These are phyloP conservation scores for Austroboletus novae-zelandiae DNA, from an alignment of 1,284 basidiomycete species.

Conservation along the genomic window DNA sequence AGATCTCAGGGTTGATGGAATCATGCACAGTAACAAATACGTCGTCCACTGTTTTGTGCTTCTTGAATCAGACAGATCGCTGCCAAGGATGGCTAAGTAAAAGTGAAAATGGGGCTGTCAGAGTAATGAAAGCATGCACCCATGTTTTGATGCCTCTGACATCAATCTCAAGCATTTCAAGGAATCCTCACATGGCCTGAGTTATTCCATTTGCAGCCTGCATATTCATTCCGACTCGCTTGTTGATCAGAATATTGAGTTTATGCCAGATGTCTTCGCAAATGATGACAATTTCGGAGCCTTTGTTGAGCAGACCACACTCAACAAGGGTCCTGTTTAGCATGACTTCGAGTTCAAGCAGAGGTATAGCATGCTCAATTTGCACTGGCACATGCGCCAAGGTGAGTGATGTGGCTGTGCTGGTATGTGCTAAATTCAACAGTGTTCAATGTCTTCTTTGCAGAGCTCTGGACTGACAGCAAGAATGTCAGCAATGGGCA, in stretches of 20 bases:
- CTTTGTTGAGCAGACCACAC: conserved; percentile 1
- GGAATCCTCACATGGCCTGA: conserved; percentile 6
- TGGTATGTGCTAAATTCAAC: neutral
- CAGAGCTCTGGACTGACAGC: conserved; percentile 14
- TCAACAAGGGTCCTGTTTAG: neutral
- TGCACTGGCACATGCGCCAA: neutral
- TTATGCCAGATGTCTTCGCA: neutral
- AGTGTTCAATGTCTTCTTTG: conserved; percentile 11
- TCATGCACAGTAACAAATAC: conserved; percentile 8
- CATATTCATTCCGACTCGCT: conserved; percentile 9
- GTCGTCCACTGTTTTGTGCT: neutral
- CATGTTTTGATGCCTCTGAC: conserved; percentile 15
- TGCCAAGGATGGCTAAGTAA: conserved; percentile 22
- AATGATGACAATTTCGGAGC: conserved; percentile 9
- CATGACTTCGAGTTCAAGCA: neutral
- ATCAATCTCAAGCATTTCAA: conserved; percentile 15
- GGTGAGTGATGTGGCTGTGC: neutral
- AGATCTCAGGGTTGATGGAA: neutral
- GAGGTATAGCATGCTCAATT: conserved; percentile 1
- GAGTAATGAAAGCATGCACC: conserved; percentile 21
- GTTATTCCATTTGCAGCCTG: conserved; percentile 17
- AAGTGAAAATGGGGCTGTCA: conserved; percentile 14
- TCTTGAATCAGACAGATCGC: neutral
- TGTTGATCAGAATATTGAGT: neutral
- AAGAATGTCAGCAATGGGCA: conserved; percentile 13